A percentile compares a stretch with the other conserved stretches of the same genome.
Evolutionary conservation across 352 stramenopile species (phyloP).

Genomic region (Phytophthora cajani): DNA sequence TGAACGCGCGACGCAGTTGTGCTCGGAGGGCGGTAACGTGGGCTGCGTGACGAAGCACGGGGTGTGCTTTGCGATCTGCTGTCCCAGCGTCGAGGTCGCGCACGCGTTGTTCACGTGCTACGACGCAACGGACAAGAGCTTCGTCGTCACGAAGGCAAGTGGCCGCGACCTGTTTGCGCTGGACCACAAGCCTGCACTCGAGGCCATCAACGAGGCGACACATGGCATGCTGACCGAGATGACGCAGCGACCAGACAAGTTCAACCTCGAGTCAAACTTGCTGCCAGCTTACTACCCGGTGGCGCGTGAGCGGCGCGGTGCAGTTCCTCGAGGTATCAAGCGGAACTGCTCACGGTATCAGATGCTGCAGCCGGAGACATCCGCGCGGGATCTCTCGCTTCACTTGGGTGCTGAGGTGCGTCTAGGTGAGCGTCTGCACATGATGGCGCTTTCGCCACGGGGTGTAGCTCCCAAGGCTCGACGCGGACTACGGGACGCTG

Average conservation of each 20-base stretch:
- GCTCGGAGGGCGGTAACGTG: slow-evolving; percentile 68
- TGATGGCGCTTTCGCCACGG: slow-evolving; percentile 77
- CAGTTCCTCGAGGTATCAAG: slow-evolving; percentile 40
- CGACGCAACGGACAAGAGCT: slow-evolving; percentile 71
- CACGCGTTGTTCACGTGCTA: slow-evolving; percentile 87
- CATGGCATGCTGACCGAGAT: slow-evolving; percentile 80
- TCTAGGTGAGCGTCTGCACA: slow-evolving; percentile 68
- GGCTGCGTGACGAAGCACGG: slow-evolving; percentile 76
- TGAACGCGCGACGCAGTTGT: slow-evolving; percentile 68
- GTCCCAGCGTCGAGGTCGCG: slow-evolving; percentile 78
- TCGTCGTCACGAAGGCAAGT: slow-evolving; percentile 70
- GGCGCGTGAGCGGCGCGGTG: slow-evolving; percentile 54
- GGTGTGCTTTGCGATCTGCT: slow-evolving; percentile 79
- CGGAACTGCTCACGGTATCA: slow-evolving; percentile 64
- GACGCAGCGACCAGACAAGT: slow-evolving; percentile 61
- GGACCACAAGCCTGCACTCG: slow-evolving; percentile 77
- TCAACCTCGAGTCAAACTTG: slow-evolving; percentile 67
- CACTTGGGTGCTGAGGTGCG: slow-evolving; percentile 62
- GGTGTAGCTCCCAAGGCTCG: slow-evolving; percentile 57
- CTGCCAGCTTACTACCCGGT: slow-evolving; percentile 81
- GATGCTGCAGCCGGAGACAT: slow-evolving; percentile 74
- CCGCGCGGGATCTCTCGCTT: slow-evolving; percentile 55
- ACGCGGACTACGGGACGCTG: slow-evolving; percentile 59
- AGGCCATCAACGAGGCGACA: slow-evolving; percentile 75
- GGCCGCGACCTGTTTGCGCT: slow-evolving; percentile 67